These are phyloP conservation scores for Herpetomonas muscarum DNA, from an alignment of 208 protist genomes.

Conservation along the genomic window DNA sequence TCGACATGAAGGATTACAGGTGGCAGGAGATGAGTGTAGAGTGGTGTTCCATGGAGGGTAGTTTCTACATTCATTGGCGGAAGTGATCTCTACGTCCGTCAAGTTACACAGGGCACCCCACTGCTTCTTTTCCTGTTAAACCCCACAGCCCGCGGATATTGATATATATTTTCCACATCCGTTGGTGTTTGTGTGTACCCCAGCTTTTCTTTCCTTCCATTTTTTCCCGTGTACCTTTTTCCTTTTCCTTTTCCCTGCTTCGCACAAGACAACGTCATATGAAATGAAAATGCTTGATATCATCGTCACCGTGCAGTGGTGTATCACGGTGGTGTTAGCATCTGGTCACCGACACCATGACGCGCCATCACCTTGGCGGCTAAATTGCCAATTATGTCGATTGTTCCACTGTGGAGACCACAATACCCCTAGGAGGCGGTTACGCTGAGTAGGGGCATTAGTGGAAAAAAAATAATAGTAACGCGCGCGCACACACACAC, in stretches of 20 bases:
- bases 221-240: too few relatives aligned
- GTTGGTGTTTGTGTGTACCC: not conserved
- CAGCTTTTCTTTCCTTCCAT: conserved; percentile 5
- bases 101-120: too few relatives aligned
- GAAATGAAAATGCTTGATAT: too few relatives aligned
- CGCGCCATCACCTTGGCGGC: too few relatives aligned
- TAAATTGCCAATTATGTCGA: too few relatives aligned
- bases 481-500: not conserved
- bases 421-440: too few relatives aligned
- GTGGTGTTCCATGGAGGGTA: conserved; percentile 47
- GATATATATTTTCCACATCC: not conserved
- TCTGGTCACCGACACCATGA: too few relatives aligned
- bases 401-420: too few relatives aligned
- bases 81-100: too few relatives aligned
- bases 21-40: conserved; percentile 64
- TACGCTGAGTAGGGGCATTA: not conserved
- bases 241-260: not conserved
- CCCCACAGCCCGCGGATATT: not conserved
- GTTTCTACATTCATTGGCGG: conserved; percentile 53
- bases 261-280: too few relatives aligned
- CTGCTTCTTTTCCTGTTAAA: not conserved
- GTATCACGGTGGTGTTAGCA: too few relatives aligned
- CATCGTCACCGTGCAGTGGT: too few relatives aligned
- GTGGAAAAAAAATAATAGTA: not conserved
- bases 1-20: conserved; percentile 61